These are phyloP conservation scores for Lenzites betulinus DNA, from an alignment of 768 basidiomycete genomes.

Conservation along the genomic window DNA sequence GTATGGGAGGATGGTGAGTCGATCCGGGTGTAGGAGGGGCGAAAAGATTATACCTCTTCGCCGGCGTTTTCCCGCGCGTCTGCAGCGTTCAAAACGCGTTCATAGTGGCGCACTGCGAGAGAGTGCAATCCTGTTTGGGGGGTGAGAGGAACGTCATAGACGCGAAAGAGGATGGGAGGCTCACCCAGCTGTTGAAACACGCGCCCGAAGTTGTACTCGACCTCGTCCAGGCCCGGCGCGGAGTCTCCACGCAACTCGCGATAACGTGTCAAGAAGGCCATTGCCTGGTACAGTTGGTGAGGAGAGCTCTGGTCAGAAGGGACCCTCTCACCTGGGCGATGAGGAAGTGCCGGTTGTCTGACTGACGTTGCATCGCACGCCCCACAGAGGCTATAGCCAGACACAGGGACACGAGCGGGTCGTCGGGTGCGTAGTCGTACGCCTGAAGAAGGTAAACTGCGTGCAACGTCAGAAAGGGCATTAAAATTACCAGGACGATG, in stretches of 20 bases:
- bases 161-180: constrained; percentile 16
- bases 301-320: too few relatives aligned
- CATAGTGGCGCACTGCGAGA: constrained; percentile 84
- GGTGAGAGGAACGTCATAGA: not conserved
- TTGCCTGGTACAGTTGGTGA: constrained; percentile 47
- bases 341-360: constrained; percentile 91
- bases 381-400: constrained; percentile 86
- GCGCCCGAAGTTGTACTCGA: constrained; percentile 92
- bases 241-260: constrained; percentile 57
- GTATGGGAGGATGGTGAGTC: not conserved
- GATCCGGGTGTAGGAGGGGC: too few relatives aligned
- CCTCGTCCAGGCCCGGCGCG: constrained; percentile 58
- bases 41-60: constrained; percentile 39
- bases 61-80: constrained; percentile 42
- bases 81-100: constrained; percentile 66
- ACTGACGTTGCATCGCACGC: constrained; percentile 90
- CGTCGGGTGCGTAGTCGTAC: constrained; percentile 79
- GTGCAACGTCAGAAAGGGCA: not conserved
- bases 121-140: constrained; percentile 65
- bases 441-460: constrained; percentile 89
- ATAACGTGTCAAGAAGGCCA: constrained; percentile 86
- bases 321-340: constrained; percentile 70
- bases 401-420: constrained; percentile 83
- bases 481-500: not conserved
- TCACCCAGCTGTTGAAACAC: constrained; percentile 91